Conservation (phyloP, 1,139 yeast genomes). For the Lodderomyces parapsilosis region DNA sequence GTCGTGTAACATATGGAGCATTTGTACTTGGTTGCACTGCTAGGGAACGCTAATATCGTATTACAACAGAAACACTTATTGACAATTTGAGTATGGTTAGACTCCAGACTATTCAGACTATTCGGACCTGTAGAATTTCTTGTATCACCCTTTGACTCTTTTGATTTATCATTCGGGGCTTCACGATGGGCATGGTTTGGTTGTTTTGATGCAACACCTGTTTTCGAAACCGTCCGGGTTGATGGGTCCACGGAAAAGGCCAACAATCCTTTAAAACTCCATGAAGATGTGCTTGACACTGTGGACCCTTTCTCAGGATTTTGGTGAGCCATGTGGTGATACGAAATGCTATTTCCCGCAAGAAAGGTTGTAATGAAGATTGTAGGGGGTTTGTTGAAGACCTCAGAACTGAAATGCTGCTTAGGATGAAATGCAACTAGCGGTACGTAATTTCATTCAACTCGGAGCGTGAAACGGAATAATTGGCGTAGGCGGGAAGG, state of each 20-base stretch:
- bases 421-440: too few species aligned
- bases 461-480: too few species aligned
- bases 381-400: background rate
- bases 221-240: background rate
- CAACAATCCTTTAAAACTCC: conserved; percentile 1
- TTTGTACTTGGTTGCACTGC: conserved; percentile 44
- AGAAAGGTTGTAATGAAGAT: background rate
- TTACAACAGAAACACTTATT: conserved; percentile 59
- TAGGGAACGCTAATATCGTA: conserved; percentile 51
- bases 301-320: background rate
- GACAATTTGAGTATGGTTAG: conserved; percentile 15
- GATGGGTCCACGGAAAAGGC: background rate
- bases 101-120: background rate
- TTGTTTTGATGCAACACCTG: background rate
- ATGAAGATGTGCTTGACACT: background rate
- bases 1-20: conserved; percentile 61
- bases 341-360: background rate
- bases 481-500: too few species aligned
- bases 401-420: too few species aligned
- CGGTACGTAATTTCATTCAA: too few species aligned
- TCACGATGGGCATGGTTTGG: background rate
- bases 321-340: background rate
- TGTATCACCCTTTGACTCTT: background rate
- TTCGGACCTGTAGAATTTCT: background rate
- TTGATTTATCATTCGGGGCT: background rate